A percentile compares a stretch with the other conserved stretches of the same genome.
These are phyloP conservation scores for Ricinus communis DNA, from an alignment of 345 rosid genomes.

Conservation along the genomic window DNA sequence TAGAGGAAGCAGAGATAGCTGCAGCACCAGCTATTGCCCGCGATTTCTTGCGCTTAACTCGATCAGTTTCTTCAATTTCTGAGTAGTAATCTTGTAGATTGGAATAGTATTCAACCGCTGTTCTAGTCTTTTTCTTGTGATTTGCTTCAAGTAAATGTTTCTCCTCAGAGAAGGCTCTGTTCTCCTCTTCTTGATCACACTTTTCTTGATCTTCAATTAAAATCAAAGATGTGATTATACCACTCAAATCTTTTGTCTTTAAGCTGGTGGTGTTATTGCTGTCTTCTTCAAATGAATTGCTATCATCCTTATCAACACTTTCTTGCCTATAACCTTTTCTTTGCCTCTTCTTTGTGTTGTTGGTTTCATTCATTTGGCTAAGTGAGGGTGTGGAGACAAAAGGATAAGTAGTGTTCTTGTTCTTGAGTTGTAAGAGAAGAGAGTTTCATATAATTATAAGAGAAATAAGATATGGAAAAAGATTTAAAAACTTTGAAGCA, in stretches of 20 bases:
- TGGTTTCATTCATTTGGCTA: slow-evolving; percentile 25
- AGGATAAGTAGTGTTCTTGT: slow-evolving; percentile 7
- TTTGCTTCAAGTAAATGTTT: slow-evolving; percentile 45
- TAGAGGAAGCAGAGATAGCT: slow-evolving; percentile 24
- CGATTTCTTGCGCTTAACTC: slow-evolving; percentile 48
- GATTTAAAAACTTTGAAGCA: background rate
- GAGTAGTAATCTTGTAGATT: slow-evolving; percentile 34
- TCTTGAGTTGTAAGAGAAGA: background rate
- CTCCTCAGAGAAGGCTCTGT: slow-evolving; percentile 38
- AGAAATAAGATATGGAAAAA: background rate
- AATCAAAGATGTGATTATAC: slow-evolving; percentile 30
- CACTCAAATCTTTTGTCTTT: slow-evolving; percentile 27
- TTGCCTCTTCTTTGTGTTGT: slow-evolving; percentile 15
- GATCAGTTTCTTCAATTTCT: slow-evolving; percentile 45
- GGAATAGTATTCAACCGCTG: slow-evolving; percentile 40
- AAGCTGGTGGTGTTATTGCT: background rate
- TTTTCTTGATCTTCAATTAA: slow-evolving; percentile 62
- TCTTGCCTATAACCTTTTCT: background rate
- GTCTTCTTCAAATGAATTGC: slow-evolving; percentile 9
- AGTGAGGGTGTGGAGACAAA: slow-evolving; percentile 7
- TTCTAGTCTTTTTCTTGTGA: slow-evolving; percentile 30
- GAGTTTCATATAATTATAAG: slow-evolving; percentile 20
- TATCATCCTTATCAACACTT: background rate
- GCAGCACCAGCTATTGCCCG: slow-evolving; percentile 43
- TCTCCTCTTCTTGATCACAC: slow-evolving; percentile 39